Evolutionary conservation across 2,329 filamentous ascomycete genomes (phyloP), one percentile per base, ranked within the genome.

Genomic region (Hypoxylon sp.): DNA sequence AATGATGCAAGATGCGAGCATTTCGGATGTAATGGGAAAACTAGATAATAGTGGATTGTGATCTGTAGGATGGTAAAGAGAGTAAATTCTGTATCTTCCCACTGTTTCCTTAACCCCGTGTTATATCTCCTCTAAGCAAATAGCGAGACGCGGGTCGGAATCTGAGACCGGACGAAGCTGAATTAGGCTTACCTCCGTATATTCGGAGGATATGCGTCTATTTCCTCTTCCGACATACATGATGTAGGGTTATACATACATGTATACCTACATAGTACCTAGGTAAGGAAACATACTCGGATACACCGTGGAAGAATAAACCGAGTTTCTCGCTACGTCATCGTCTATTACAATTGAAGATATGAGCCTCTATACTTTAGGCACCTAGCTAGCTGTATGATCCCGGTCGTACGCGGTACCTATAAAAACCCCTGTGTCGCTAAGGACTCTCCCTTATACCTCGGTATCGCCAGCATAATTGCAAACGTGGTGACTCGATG

Each of bases 1-100:
- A 32, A 66, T 63, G 54, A 63, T 66, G 63, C 63, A 63, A 66
- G 59, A 55, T 19, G 55, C 21, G 45, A 59, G 39, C 54, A 50
- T 41, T 50, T 60, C 16, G 30, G 58, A 51, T 27, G 53, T 59
- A 62, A 55, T 45, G 46, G 8, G 37, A 8, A 47, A 41, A 19
- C 19, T 30, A 32, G 32, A 12, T 19, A 41, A 19, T 19, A 32
- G 25, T 34, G 6, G 16, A 43, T 32, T 3, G 9, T 9, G 19
- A 12, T 23, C 29, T 4, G 37, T 27, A 29, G 7, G 29, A 45
- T 21, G 14, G 25, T 21, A 21, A 54, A 39, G 21, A 46, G 27
- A n/a, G 12, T 30, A 25, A 25, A 27, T 11, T 37, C 29, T 11
- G 14, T 39, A 16, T 45, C 14, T 37, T 56, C 29, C 29, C 29